Evolutionary conservation across 176 grass and related monocot species (phyloP).

Genomic region (Raddia guianensis): DNA sequence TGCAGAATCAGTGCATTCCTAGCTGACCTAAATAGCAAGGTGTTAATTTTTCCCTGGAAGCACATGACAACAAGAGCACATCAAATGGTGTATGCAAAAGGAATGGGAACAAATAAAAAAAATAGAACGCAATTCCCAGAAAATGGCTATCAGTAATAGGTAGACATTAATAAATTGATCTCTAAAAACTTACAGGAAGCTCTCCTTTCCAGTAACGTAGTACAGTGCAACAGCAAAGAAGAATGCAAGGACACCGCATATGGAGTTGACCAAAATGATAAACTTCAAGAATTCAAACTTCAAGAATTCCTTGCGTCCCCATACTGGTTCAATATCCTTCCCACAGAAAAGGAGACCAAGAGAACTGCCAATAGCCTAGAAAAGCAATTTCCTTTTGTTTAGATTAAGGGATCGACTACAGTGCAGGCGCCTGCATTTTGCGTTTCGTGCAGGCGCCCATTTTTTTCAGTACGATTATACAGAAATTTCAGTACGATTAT

Average conservation of each 20-base stretch:
- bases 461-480: too few relatives aligned
- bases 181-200: conserved; percentile 83
- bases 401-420: too few relatives aligned
- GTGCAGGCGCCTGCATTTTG: too few relatives aligned
- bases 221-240: conserved; percentile 79
- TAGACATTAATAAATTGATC: background rate
- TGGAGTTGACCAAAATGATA: conserved; percentile 87
- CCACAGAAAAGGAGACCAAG: conserved; percentile 93
- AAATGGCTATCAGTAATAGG: conserved; percentile 16
- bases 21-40: background rate
- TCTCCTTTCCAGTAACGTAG: conserved; percentile 91
- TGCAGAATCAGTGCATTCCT: background rate
- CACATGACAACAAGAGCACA: background rate
- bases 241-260: conserved; percentile 79
- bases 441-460: too few relatives aligned
- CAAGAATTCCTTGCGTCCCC: conserved; percentile 95
- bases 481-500: too few relatives aligned
- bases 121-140: background rate
- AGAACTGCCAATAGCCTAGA: conserved; percentile 85
- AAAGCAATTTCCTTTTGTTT: background rate
- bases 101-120: background rate
- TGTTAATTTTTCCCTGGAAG: background rate
- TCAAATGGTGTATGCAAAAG: background rate
- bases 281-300: too few relatives aligned
- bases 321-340: conserved; percentile 87